Percentiles rank a stretch among this genome's conserved stretches.
Conservation (phyloP, 2,329 filamentous ascomycete genomes). For the Aspergillus spinulosporus region DNA sequence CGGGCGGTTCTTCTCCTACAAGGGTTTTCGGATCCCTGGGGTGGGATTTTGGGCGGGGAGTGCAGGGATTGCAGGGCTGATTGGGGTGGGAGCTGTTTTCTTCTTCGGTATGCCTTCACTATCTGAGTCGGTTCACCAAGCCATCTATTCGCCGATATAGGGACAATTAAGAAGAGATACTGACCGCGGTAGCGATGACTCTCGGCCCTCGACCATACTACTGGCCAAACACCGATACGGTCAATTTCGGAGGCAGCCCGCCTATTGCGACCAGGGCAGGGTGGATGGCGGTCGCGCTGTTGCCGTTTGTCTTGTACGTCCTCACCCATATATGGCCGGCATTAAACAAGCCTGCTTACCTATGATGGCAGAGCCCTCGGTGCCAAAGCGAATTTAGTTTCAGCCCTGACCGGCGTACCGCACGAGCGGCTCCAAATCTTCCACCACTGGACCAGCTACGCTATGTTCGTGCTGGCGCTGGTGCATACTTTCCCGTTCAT, state of each 20-base stretch:
- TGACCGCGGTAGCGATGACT: conserved; percentile 41
- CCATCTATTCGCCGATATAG: not conserved
- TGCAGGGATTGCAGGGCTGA: conserved; percentile 47
- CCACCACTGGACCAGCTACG: conserved; percentile 57
- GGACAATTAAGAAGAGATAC: not conserved
- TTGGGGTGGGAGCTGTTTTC: conserved; percentile 45
- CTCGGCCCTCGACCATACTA: conserved; percentile 57
- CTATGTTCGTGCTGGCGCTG: conserved; percentile 58
- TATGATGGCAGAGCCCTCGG: conserved; percentile 42
- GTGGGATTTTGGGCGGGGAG: conserved; percentile 48
- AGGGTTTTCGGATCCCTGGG: conserved; percentile 35
- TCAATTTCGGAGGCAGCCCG: conserved; percentile 52
- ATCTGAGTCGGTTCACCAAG: too few species aligned
- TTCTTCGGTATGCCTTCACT: conserved; percentile 43
- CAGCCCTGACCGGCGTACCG: conserved; percentile 55
- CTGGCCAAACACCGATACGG: conserved; percentile 49
- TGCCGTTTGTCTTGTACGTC: conserved; percentile 53
- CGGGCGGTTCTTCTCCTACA: conserved; percentile 46
- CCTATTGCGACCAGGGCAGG: conserved; percentile 56
- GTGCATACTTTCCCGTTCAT: conserved; percentile 63
- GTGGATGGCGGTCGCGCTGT: conserved; percentile 53
- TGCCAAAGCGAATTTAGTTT: conserved; percentile 59
- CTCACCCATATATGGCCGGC: not conserved
- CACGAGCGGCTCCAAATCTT: conserved; percentile 56
- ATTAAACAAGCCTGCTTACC: too few species aligned